phyloP scores from a whole-genome alignment of 306 rosid species.

The Astragalus glycyphyllos region DNA sequence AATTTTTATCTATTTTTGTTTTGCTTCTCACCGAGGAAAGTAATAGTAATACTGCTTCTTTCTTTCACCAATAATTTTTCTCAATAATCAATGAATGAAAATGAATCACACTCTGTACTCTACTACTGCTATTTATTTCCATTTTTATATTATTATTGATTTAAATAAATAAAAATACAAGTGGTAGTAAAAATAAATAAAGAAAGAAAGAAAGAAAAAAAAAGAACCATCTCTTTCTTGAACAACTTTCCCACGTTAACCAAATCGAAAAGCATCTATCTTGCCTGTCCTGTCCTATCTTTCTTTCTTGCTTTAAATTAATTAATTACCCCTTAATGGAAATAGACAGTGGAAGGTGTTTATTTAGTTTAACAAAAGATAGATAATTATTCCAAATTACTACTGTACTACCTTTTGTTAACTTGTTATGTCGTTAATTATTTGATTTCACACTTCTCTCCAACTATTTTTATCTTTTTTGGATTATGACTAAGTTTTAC shows the following conservation, averaged over 20 bases:
- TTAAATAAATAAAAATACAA: conserved; percentile 28
- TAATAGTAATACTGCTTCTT: neutral
- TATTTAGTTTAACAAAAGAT: conserved; percentile 50
- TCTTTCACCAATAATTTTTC: neutral
- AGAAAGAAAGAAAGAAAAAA: conserved; percentile 44
- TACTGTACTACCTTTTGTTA: conserved; percentile 48
- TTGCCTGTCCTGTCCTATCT: conserved; percentile 30
- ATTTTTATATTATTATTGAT: conserved; percentile 1
- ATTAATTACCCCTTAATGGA: conserved; percentile 58
- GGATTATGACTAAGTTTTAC: conserved; percentile 51
- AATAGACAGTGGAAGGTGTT: conserved; percentile 64
- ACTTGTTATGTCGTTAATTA: conserved; percentile 46
- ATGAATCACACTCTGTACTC: neutral
- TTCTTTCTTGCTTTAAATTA: conserved; percentile 4
- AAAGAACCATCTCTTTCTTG: conserved; percentile 74
- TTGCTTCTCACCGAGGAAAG: conserved; percentile 39
- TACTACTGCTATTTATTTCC: conserved; percentile 4
- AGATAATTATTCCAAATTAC: conserved; percentile 55
- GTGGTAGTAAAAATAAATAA: conserved; percentile 30
- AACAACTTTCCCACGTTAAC: conserved; percentile 94
- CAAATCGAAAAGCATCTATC: conserved; percentile 81
- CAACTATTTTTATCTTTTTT: conserved; percentile 28
- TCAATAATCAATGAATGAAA: neutral
- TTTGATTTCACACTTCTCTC: conserved; percentile 25
- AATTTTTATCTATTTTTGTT: conserved; percentile 33